These are phyloP conservation scores for Sporothrix protearum DNA, from an alignment of 2,329 filamentous ascomycete genomes.

Conservation along the genomic window DNA sequence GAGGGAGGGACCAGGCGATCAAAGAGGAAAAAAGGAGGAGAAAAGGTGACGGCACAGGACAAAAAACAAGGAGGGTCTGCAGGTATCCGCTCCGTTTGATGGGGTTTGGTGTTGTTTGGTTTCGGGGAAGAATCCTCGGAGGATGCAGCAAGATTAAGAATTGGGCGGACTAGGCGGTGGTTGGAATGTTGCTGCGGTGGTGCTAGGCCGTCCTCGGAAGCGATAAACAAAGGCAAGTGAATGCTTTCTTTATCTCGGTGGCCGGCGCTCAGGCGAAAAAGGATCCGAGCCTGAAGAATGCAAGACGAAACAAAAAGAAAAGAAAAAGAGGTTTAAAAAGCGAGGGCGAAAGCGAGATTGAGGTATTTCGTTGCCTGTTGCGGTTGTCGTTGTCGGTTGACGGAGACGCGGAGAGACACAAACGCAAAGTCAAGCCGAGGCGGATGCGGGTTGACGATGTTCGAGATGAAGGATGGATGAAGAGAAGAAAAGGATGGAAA, in stretches of 20 bases:
- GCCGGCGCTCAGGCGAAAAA: not conserved
- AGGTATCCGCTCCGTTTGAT: not conserved
- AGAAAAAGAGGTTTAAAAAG: not conserved
- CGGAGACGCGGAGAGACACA: not conserved
- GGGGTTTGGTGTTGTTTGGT: not conserved
- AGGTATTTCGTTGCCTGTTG: not conserved
- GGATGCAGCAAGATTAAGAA: not conserved
- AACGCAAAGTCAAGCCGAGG: conserved; percentile 1
- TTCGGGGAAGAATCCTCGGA: conserved; percentile 4
- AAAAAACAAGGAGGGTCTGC: not conserved
- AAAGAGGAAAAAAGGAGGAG: not conserved
- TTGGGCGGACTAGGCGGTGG: not conserved
- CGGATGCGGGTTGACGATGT: not conserved
- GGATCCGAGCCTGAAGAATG: not conserved
- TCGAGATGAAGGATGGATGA: not conserved
- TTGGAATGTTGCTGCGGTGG: not conserved
- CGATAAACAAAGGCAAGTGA: conserved; percentile 28
- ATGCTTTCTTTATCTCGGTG: conserved; percentile 24
- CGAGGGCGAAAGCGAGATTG: not conserved
- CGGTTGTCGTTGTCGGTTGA: not conserved
- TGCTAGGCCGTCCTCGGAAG: conserved; percentile 7
- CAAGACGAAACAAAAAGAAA: not conserved
- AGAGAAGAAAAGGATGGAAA: not conserved
- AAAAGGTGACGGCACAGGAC: not conserved
- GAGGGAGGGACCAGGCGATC: not conserved